Evolutionary conservation across 2,329 filamentous ascomycete genomes (phyloP).

Genomic region (Aspergillus luchuensis): DNA sequence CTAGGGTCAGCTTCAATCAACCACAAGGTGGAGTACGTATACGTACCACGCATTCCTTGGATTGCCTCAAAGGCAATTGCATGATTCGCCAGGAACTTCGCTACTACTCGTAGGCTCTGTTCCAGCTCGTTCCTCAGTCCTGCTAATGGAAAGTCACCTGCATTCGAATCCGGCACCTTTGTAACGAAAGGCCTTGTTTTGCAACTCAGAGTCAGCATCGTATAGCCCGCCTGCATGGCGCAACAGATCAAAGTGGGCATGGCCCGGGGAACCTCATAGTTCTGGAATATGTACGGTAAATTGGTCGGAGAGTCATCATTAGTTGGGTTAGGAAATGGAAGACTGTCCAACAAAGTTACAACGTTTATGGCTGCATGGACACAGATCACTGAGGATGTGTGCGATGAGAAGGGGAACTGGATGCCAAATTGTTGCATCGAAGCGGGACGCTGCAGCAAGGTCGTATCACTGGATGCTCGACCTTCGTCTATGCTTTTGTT

Average conservation of each 20-base stretch:
- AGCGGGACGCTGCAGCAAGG: not conserved
- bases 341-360: conserved; percentile 27
- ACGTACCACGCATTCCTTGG: conserved; percentile 25
- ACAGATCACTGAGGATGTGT: conserved; percentile 30
- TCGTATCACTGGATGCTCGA: not conserved
- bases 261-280: conserved; percentile 23
- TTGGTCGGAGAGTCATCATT: conserved; percentile 9
- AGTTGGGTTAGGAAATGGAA: conserved; percentile 26
- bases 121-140: conserved; percentile 24
- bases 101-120: conserved; percentile 22
- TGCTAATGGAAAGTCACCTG: conserved; percentile 3
- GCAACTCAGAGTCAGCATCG: conserved; percentile 31
- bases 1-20: not conserved
- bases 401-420: conserved; percentile 26
- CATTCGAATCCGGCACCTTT: not conserved
- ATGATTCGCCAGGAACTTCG: conserved; percentile 24
- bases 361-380: conserved; percentile 32
- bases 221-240: conserved; percentile 29
- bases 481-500: not conserved
- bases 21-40: not conserved
- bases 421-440: conserved; percentile 4
- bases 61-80: conserved; percentile 27
- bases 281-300: conserved; percentile 7
- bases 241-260: conserved; percentile 33
- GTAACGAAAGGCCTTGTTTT: conserved; percentile 17